These are phyloP conservation scores for Lachancea nothofagi DNA, from an alignment of 805 yeast genomes.

Conservation along the genomic window DNA sequence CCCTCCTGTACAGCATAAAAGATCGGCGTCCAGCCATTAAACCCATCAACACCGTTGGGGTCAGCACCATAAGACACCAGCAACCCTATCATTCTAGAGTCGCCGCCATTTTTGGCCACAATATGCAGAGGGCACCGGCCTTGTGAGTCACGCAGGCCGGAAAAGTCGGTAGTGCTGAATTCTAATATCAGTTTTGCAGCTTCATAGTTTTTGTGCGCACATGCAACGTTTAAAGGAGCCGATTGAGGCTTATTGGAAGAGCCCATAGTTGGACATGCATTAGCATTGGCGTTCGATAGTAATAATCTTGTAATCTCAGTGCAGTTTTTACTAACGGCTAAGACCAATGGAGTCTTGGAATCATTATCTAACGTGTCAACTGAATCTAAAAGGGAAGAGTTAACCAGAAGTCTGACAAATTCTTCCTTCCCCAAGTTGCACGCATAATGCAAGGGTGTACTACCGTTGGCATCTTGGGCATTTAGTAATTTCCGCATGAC, in stretches of 20 bases:
- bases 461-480: constrained; percentile 60
- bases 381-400: constrained; percentile 28
- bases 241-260: constrained; percentile 55
- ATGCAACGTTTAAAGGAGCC: constrained; percentile 78
- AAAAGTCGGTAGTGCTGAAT: constrained; percentile 28
- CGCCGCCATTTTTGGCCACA: constrained; percentile 75
- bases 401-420: constrained; percentile 36
- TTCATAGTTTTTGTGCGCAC: constrained; percentile 71
- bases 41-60: constrained; percentile 73
- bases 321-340: constrained; percentile 69
- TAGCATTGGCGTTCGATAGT: constrained; percentile 44
- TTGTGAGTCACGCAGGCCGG: constrained; percentile 61
- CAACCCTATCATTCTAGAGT: constrained; percentile 58
- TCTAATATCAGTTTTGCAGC: constrained; percentile 60
- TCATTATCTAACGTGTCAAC: constrained; percentile 54
- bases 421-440: constrained; percentile 51
- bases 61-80: constrained; percentile 68
- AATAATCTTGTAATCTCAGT: constrained; percentile 44
- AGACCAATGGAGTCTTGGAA: constrained; percentile 74
- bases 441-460: constrained; percentile 85
- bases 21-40: constrained; percentile 90
- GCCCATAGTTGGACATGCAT: constrained; percentile 43
- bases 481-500: constrained; percentile 29
- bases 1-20: constrained; percentile 89
- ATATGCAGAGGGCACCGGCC: constrained; percentile 86